Percentiles rank a stretch among this genome's conserved stretches.
phyloP scores from a whole-genome alignment of 768 basidiomycete genomes.

The Mycena epipterygia region DNA sequence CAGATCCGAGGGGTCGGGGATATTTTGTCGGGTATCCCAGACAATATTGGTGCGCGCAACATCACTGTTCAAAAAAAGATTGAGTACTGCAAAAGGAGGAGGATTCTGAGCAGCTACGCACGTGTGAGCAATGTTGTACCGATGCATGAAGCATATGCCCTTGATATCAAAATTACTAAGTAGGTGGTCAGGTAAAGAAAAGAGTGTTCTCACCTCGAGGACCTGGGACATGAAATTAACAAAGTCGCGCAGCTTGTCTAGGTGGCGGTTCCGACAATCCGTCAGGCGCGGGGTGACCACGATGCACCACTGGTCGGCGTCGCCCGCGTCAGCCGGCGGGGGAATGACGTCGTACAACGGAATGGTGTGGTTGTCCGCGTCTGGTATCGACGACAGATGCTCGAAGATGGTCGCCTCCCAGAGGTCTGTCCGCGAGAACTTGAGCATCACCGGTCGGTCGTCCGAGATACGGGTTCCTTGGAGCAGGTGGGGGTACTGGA shows the following conservation, averaged over 20 bases:
- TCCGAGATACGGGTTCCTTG: conserved; percentile 33
- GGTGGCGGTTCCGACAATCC: conserved; percentile 29
- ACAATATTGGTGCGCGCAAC: conserved; percentile 36
- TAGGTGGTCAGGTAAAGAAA: neutral
- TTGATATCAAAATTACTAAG: neutral
- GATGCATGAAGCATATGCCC: conserved; percentile 38
- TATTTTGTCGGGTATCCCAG: conserved; percentile 31
- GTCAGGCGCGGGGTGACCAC: conserved; percentile 35
- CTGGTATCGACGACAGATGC: conserved; percentile 33
- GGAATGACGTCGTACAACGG: conserved; percentile 37
- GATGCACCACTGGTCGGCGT: conserved; percentile 29
- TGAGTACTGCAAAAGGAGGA: neutral
- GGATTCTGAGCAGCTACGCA: neutral
- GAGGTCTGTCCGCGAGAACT: conserved; percentile 34
- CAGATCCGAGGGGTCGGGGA: conserved; percentile 16
- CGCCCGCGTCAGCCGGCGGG: conserved; percentile 2
- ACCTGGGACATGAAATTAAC: conserved; percentile 32
- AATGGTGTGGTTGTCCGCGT: conserved; percentile 36
- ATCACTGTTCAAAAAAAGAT: conserved; percentile 15
- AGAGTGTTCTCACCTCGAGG: conserved; percentile 23
- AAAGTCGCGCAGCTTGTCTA: conserved; percentile 29
- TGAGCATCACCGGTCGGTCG: conserved; percentile 35
- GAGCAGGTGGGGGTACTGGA: conserved; percentile 34
- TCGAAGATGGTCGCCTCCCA: conserved; percentile 32
- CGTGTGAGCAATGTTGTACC: conserved; percentile 38